Evolutionary conservation across 2,329 filamentous ascomycete genomes (phyloP), one percentile per base, ranked within the genome.

Genomic region (Ophiosphaerella narmari): DNA sequence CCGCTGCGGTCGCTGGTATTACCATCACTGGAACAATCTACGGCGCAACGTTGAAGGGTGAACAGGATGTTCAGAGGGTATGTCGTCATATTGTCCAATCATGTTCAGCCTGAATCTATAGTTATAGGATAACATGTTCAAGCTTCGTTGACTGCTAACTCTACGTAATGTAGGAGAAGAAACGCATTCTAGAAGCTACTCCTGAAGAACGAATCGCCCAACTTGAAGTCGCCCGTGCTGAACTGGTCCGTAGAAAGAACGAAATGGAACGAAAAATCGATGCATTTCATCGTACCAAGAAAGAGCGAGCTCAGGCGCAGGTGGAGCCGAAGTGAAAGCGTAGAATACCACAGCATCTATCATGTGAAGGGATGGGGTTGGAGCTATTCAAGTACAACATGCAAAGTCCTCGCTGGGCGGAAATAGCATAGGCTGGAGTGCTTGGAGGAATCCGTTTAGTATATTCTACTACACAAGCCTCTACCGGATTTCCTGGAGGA

Each of bases 11-110:
- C 14, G 77, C 81, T 8, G 77, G 80, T 13, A 78, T 85, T 39
- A 85, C 83, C 1, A 79, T 80, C 6, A 78, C 78, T 1, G 84
- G 84, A 43, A 77, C 82, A 5, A 76, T 81, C 54, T 86, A 85
- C 59, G 85, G 85, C 21, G 84, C 85, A 16, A 78, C 79, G 6
- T 56, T 86, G 52, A 86, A 85, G 66, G 79, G 76, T 3, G 70
- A 77, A 29, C 74, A 78, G 54, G 79, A 86, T 42, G 67, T 74
- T 33, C 75, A 76, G 46, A 68, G 83, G 75, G 83, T 85, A 71
- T 37, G 68, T 58, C 39, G 7, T 6, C 31, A 32, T 26, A n/a
- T 38, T 33, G 16, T 43, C 14, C 40, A 21, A 7, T 21, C 18
- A 21, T 21, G 18, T 21, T 4, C 18, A 29, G 1, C 21, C 14